These are phyloP conservation scores for Kazachstania kunashirensis DNA, from an alignment of 805 yeast genomes.

Conservation along the genomic window DNA sequence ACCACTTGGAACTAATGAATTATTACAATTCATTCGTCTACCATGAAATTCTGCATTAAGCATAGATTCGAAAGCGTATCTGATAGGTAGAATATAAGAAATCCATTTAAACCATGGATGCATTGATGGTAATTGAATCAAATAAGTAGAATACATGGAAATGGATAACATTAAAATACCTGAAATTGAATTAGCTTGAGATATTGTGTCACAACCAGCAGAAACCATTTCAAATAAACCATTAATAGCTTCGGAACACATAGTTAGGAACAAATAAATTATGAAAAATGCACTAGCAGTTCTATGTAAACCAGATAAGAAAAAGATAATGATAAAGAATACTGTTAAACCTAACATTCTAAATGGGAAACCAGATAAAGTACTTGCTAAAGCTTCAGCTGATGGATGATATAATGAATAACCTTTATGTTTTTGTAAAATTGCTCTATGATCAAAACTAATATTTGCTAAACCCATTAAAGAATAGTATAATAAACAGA, in stretches of 20 bases:
- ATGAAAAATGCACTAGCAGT: slow-evolving; percentile 50
- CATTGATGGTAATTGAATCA: slow-evolving; percentile 50
- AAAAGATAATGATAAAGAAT: slow-evolving; percentile 45
- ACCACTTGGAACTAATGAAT: slow-evolving; percentile 45
- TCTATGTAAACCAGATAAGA: slow-evolving; percentile 43
- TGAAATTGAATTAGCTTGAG: slow-evolving; percentile 49
- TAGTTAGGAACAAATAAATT: slow-evolving; percentile 33
- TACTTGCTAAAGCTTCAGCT: slow-evolving; percentile 61
- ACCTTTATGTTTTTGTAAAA: slow-evolving; percentile 61
- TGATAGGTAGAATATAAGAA: slow-evolving; percentile 43
- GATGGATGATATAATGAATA: slow-evolving; percentile 68
- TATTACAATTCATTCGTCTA: slow-evolving; percentile 24
- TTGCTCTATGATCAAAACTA: slow-evolving; percentile 44
- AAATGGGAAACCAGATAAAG: slow-evolving; percentile 54
- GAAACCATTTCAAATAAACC: slow-evolving; percentile 45
- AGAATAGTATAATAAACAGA: slow-evolving; percentile 45
- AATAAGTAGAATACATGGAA: slow-evolving; percentile 49
- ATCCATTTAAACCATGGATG: slow-evolving; percentile 63
- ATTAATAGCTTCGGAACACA: slow-evolving; percentile 20
- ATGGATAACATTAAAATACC: slow-evolving; percentile 42
- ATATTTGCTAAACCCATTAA: slow-evolving; percentile 43
- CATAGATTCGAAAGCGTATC: slow-evolving; percentile 50
- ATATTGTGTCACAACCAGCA: slow-evolving; percentile 37
- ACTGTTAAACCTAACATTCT: slow-evolving; percentile 39
- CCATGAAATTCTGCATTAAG: slow-evolving; percentile 22